Percentiles rank a stretch among this genome's conserved stretches.
Evolutionary conservation across 441 rosid species (phyloP).

Genomic region (Breynia disticha): DNA sequence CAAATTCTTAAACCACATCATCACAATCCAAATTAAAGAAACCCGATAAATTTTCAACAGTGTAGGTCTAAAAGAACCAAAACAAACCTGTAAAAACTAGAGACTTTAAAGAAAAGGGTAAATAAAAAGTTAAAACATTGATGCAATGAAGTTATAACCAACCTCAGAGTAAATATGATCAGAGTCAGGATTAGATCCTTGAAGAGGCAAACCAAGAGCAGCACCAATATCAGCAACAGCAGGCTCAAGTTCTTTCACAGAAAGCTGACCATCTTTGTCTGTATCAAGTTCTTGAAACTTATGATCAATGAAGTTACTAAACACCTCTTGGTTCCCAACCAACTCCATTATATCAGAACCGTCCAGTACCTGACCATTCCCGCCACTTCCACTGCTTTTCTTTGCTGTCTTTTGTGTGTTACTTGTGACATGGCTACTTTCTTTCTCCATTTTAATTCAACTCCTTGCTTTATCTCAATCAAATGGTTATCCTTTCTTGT

Average conservation of each 20-base stretch:
- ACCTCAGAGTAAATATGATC: constrained; percentile 84
- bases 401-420: constrained; percentile 9
- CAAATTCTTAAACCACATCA: too few relatives aligned
- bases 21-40: too few relatives aligned
- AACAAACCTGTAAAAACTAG: too few relatives aligned
- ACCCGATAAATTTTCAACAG: too few relatives aligned
- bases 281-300: constrained; percentile 72
- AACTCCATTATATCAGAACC: constrained; percentile 90
- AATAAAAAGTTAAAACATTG: too few relatives aligned
- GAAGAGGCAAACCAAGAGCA: constrained; percentile 82
- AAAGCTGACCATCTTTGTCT: constrained; percentile 67
- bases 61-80: too few relatives aligned
- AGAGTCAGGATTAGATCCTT: constrained; percentile 71
- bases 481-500: too few relatives aligned
- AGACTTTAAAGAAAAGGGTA: too few relatives aligned
- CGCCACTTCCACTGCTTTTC: constrained; percentile 12
- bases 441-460: constrained; percentile 1
- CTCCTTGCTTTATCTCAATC: too few relatives aligned
- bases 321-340: constrained; percentile 76
- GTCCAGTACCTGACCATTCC: constrained; percentile 52
- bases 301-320: constrained; percentile 58
- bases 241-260: constrained; percentile 72
- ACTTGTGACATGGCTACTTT: constrained; percentile 3
- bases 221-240: constrained; percentile 93
- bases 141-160: too few relatives aligned